phyloP scores from a whole-genome alignment of 805 yeast genomes.

The Kuraishia molischiana region DNA sequence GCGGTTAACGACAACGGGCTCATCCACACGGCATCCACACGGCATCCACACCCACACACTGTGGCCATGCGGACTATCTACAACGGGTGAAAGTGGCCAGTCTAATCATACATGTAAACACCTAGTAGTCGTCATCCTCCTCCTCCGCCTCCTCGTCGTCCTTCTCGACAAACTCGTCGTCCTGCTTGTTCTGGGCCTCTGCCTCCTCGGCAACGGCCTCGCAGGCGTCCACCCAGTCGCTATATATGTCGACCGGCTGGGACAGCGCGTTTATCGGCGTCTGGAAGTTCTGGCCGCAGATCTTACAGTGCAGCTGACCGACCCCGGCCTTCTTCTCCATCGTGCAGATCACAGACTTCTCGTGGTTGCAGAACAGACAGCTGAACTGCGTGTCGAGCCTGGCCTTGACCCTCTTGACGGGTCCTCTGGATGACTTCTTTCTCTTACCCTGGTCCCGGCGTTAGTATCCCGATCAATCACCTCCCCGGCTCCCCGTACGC shows the following conservation, averaged over 20 bases:
- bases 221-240: slow-evolving; percentile 98
- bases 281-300: slow-evolving; percentile 91
- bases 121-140: slow-evolving; percentile 10
- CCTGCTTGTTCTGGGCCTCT: slow-evolving; percentile 6
- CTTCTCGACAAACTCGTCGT: slow-evolving; percentile 21
- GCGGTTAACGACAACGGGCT: too few species aligned
- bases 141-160: slow-evolving; percentile 19
- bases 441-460: slow-evolving; percentile 50
- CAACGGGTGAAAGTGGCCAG: too few species aligned
- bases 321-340: slow-evolving; percentile 79
- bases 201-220: slow-evolving; percentile 74
- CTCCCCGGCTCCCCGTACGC: too few species aligned
- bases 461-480: too few species aligned
- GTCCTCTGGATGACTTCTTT: slow-evolving; percentile 77
- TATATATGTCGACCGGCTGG: slow-evolving; percentile 90
- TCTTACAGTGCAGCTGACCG: slow-evolving; percentile 81
- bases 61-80: too few species aligned
- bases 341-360: slow-evolving; percentile 79
- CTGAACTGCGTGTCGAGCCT: slow-evolving; percentile 76
- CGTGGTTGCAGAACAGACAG: slow-evolving; percentile 94
- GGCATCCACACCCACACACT: too few species aligned
- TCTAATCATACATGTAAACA: background rate
- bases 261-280: slow-evolving; percentile 74
- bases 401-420: slow-evolving; percentile 69
- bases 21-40: too few species aligned